Percentiles rank a stretch among this genome's conserved stretches.
phyloP scores from a whole-genome alignment of 306 rosid genomes.

The Vigna mungo region DNA sequence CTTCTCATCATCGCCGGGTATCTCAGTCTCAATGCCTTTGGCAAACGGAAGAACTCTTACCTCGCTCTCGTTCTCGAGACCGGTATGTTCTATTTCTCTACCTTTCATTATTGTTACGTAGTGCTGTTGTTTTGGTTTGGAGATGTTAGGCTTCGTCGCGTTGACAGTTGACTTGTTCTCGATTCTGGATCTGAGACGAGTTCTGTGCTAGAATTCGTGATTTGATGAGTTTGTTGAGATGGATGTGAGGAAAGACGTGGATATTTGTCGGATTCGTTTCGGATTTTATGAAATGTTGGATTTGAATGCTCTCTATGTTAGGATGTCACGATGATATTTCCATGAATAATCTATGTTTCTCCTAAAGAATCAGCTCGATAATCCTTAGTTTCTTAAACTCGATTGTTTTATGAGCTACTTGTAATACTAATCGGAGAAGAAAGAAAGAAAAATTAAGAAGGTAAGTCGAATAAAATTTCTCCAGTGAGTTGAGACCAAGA shows the following conservation, averaged over 20 bases:
- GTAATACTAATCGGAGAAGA: neutral
- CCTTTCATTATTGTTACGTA: neutral
- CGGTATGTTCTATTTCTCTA: conserved; percentile 43
- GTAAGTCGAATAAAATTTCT: neutral
- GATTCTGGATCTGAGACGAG: conserved; percentile 5
- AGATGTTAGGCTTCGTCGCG: neutral
- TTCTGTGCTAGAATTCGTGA: neutral
- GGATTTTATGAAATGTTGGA: neutral
- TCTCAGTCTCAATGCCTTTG: conserved; percentile 80
- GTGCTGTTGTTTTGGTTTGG: neutral
- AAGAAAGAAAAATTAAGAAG: neutral
- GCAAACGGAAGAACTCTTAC: conserved; percentile 70
- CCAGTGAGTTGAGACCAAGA: neutral
- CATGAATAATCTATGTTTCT: neutral
- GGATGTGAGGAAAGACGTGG: neutral
- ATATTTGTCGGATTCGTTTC: neutral
- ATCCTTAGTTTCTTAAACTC: too few relatives aligned
- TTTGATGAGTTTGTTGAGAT: neutral
- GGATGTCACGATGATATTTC: neutral
- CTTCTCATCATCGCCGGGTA: conserved; percentile 74
- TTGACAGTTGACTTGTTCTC: neutral
- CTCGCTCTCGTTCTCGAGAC: conserved; percentile 68
- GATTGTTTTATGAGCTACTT: neutral
- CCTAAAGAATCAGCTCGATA: neutral
- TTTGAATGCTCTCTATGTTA: neutral